These are phyloP conservation scores for Apiospora aurea DNA, from an alignment of 2,329 filamentous ascomycete species.

Conservation along the genomic window DNA sequence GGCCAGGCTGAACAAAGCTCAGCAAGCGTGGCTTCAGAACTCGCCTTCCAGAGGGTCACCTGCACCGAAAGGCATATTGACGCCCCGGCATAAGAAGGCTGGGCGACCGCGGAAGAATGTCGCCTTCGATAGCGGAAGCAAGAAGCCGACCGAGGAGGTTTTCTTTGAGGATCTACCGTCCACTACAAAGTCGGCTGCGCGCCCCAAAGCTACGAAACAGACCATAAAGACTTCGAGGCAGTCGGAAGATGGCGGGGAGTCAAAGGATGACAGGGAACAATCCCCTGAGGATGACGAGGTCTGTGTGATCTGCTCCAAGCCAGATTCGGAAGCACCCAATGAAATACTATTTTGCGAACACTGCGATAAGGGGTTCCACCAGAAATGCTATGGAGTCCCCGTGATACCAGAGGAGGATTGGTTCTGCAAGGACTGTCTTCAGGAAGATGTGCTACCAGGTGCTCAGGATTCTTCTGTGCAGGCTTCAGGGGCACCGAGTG, in stretches of 20 bases:
- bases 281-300: constrained; percentile 57
- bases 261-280: constrained; percentile 26
- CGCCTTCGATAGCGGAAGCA: constrained; percentile 51
- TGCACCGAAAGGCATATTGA: constrained; percentile 62
- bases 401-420: constrained; percentile 68
- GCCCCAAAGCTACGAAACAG: constrained; percentile 25
- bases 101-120: constrained; percentile 60
- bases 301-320: constrained; percentile 63
- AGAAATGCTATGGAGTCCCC: constrained; percentile 64
- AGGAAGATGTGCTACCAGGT: constrained; percentile 49
- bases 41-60: constrained; percentile 30
- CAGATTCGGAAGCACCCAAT: constrained; percentile 64
- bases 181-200: constrained; percentile 37
- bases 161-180: constrained; percentile 61
- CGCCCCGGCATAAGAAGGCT: constrained; percentile 55
- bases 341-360: constrained; percentile 70
- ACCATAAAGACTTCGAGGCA: not conserved
- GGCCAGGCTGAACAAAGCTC: constrained; percentile 24
- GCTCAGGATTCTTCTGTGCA: not conserved
- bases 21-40: constrained; percentile 24
- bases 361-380: constrained; percentile 68
- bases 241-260: not conserved
- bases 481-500: not conserved
- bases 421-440: constrained; percentile 65
- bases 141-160: constrained; percentile 48